Base-by-base conservation (phyloP, 2,329 filamentous ascomycete species). In the Beauveria pseudobassiana region DNA sequence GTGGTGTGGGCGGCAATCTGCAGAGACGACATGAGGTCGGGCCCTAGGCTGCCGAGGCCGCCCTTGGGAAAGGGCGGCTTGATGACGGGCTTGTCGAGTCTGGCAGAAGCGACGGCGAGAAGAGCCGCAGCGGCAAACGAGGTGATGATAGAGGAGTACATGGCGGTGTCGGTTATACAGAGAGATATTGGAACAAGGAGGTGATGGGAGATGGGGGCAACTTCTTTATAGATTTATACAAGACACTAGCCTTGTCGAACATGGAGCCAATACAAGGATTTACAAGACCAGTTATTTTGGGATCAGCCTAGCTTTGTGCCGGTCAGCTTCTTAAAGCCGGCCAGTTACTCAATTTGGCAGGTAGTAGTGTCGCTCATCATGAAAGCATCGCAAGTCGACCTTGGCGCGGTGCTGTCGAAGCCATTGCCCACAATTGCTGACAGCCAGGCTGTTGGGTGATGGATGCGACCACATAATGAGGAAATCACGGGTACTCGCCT, bases 11-110 rank as follows among this genome's bases (percentile, higher is more conserved):
- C 22, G 5, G 64, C 63, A 20, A 63, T 48, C 3, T 51, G 26
- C 26, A 65, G 38, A 12, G 64, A 40, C n/a, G 62, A 26, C 30
- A 64, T 58, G 1, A 67, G 59, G 20, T 61, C 64, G 14, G 34
- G 57, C 22, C 22, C 51, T 5, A 59, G 61, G 48, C 51, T 63
- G 57, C 43, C 56, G 55, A 63, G 56, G 14, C 61, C 61, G 51
- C 55, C 49, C 10, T 55, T 46, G 45, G 61, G 61, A 26, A 63
- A 59, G 16, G 48, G 49, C 2, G 61, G 61, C 28, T 56, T 40
- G 55, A 63, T 59, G 40, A 63, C 50, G 40, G 61, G 61, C 56
- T 63, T 63, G 56, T 59, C 56, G 42, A 63, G 61, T 9, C 22
- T 34, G 40, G 61, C 61, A 6, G 43, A 48, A 2, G 61, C 56